Evolutionary conservation across 805 yeast genomes (phyloP).

Genomic region (Cyberlindnera americana): DNA sequence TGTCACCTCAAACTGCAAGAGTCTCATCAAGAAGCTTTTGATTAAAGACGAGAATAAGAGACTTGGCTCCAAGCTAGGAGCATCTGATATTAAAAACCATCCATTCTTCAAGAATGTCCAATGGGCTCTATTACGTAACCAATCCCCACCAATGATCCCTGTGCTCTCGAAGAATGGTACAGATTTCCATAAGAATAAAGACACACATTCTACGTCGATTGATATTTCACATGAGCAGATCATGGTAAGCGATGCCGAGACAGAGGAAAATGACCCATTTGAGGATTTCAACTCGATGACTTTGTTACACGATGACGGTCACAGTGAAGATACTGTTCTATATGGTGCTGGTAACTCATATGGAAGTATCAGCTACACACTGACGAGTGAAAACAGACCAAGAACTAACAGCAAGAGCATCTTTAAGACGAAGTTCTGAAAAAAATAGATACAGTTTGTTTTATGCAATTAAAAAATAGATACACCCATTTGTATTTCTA

Average conservation of each 20-base stretch:
- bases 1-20: slow-evolving; percentile 73
- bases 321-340: slow-evolving; percentile 41
- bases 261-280: slow-evolving; percentile 60
- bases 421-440: slow-evolving; percentile 26
- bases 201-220: slow-evolving; percentile 21
- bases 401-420: slow-evolving; percentile 36
- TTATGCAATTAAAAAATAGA: neutral
- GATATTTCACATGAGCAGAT: slow-evolving; percentile 29
- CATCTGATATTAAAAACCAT: slow-evolving; percentile 89
- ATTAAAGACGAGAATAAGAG: slow-evolving; percentile 88
- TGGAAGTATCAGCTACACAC: slow-evolving; percentile 39
- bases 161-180: slow-evolving; percentile 54
- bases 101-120: slow-evolving; percentile 87
- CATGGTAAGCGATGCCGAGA: slow-evolving; percentile 23
- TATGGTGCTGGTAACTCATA: slow-evolving; percentile 43
- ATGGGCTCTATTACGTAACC: slow-evolving; percentile 93
- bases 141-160: slow-evolving; percentile 95
- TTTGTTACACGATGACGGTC: slow-evolving; percentile 66
- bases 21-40: slow-evolving; percentile 72
- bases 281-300: slow-evolving; percentile 84
- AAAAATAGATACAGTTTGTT: neutral
- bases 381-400: slow-evolving; percentile 32
- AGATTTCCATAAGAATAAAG: slow-evolving; percentile 41
- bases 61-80: slow-evolving; percentile 90
- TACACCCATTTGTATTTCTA: too few species aligned